These are phyloP conservation scores for Camellia japonica DNA, from an alignment of 148 eudicot species.

Conservation along the genomic window DNA sequence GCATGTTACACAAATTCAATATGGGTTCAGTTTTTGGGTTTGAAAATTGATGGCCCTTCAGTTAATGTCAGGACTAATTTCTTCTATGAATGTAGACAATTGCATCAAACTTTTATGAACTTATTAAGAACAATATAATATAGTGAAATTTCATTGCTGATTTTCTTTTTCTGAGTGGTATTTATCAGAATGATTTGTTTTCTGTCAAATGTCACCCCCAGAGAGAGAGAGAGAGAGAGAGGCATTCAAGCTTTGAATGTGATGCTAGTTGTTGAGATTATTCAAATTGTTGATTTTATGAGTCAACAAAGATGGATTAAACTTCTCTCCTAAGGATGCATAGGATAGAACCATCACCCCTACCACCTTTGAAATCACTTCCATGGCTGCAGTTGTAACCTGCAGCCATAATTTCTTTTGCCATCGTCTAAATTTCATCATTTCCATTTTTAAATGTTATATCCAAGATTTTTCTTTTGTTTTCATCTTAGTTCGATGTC, in stretches of 20 bases:
- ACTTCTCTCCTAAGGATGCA: not conserved
- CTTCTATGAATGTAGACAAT: not conserved
- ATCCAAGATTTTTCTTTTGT: not conserved
- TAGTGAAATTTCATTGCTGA: not conserved
- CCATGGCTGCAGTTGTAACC: too few species aligned
- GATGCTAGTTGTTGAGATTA: not conserved
- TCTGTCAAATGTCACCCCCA: too few species aligned
- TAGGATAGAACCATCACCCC: not conserved
- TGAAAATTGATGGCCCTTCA: not conserved
- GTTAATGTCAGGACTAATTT: not conserved
- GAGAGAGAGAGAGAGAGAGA: too few species aligned
- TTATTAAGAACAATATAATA: not conserved
- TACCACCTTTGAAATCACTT: not conserved
- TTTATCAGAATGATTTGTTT: too few species aligned
- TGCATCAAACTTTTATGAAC: not conserved
- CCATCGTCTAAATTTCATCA: not conserved
- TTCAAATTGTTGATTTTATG: not conserved
- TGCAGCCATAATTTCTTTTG: not conserved
- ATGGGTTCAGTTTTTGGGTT: not conserved
- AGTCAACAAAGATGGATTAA: not conserved
- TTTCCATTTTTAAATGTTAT: not conserved
- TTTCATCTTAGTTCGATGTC: not conserved
- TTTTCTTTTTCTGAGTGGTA: too few species aligned
- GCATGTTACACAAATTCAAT: not conserved
- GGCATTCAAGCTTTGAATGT: not conserved